Conservation (phyloP, 2,329 filamentous ascomycete genomes). For the Colletotrichum nymphaeae region DNA sequence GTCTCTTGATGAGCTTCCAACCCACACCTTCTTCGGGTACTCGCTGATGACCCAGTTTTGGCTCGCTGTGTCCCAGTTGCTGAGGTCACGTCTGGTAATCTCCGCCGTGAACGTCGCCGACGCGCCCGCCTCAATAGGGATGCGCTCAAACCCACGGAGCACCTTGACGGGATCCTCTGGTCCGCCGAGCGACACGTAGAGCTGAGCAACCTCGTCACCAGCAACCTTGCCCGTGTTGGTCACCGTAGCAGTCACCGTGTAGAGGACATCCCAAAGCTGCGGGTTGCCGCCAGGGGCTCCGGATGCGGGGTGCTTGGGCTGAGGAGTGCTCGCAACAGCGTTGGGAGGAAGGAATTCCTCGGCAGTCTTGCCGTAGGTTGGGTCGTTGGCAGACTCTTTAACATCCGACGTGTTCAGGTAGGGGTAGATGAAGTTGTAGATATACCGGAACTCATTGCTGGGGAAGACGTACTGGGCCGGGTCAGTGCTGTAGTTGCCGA, state of each 20-base stretch:
- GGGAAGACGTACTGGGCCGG: constrained; percentile 78
- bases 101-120: constrained; percentile 73
- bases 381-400: constrained; percentile 65
- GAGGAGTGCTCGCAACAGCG: constrained; percentile 65
- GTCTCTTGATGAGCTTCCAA: constrained; percentile 67
- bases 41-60: constrained; percentile 85
- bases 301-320: constrained; percentile 63
- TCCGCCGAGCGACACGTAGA: constrained; percentile 86
- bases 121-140: constrained; percentile 78
- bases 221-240: constrained; percentile 75
- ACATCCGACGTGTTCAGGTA: constrained; percentile 74
- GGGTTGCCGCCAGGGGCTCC: constrained; percentile 72
- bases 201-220: constrained; percentile 80
- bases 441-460: constrained; percentile 58
- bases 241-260: constrained; percentile 74
- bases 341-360: constrained; percentile 70
- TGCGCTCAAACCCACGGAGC: constrained; percentile 84
- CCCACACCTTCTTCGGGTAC: constrained; percentile 63
- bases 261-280: constrained; percentile 76
- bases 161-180: constrained; percentile 73
- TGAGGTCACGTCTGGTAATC: constrained; percentile 83
- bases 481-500: constrained; percentile 73
- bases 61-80: constrained; percentile 82
- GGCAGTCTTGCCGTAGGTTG: constrained; percentile 68
- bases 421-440: constrained; percentile 74